Conservation (phyloP, 2,329 filamentous ascomycete genomes). For the Alternaria triticina region DNA sequence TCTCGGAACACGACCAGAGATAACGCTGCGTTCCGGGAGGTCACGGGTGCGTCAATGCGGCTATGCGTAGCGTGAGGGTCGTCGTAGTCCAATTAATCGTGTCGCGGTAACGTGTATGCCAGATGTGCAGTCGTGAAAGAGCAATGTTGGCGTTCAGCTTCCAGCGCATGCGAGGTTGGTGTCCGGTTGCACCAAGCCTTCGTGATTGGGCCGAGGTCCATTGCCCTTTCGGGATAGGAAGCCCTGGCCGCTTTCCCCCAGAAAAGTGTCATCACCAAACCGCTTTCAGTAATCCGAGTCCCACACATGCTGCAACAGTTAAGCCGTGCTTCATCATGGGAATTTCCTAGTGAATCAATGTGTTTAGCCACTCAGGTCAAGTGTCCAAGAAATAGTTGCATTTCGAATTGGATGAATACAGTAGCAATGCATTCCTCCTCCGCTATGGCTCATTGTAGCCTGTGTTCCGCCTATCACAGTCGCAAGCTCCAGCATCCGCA, state of each 20-base stretch:
- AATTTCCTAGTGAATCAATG: too few relatives aligned
- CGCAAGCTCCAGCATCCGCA: not conserved
- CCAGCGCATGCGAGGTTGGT: slow-evolving; percentile 16
- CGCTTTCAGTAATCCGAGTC: not conserved
- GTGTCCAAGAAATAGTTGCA: not conserved
- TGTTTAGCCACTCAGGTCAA: not conserved
- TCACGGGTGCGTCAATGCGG: slow-evolving; percentile 10
- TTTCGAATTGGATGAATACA: not conserved
- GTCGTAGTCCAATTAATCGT: too few relatives aligned
- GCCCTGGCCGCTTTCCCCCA: slow-evolving; percentile 6
- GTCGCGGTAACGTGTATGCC: not conserved
- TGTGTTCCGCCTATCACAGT: not conserved
- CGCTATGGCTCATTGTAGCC: too few relatives aligned
- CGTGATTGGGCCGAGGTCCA: slow-evolving; percentile 24
- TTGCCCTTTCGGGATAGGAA: slow-evolving; percentile 19
- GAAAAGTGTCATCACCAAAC: not conserved
- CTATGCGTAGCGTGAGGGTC: not conserved
- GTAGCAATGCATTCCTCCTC: not conserved
- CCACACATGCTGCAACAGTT: not conserved
- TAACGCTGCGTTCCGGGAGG: slow-evolving; percentile 8
- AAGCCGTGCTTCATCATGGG: not conserved
- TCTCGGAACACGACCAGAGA: not conserved
- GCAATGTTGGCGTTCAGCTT: not conserved
- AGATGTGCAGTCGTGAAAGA: not conserved
- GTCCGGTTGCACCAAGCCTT: slow-evolving; percentile 1